Base-by-base conservation (phyloP, 1,284 basidiomycete species). In the Trichosporon sp. region DNA sequence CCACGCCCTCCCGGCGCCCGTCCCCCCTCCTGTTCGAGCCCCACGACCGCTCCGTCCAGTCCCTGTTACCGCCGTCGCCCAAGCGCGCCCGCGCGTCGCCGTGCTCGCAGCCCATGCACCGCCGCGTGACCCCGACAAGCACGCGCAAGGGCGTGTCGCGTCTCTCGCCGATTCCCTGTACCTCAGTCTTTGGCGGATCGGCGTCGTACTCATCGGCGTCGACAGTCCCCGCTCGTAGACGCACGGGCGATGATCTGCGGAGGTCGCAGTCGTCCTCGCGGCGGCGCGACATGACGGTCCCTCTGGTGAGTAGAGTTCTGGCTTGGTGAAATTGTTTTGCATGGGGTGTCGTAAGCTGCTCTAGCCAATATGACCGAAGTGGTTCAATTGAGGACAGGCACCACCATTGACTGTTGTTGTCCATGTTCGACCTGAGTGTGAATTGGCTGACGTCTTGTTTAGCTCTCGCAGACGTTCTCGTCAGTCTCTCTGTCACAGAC, bases 221-320 rank as follows among this genome's bases (percentile, higher is more conserved):
- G 27, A 60, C 27, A 12, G 56, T 60, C n/a, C 56, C 56, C 15
- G 27, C 27, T 29, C 56, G 56, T 60, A 21, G 56, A 31, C 56
- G 56, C 56, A 60, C 56, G 12, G 56, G 56, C 29, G 56, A 60
- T 32, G 56, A 60, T 31, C 29, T 60, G 18, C 56, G 56, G 29
- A 21, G 56, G 18, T 60, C 56, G 56, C 56, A 60, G 29, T 60
- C 27, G 2, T 31, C 29, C 27, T 60, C 56, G 9, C 73, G 75
- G 15, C 75, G 77, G 66, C 72, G 80, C 35, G 80, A 80, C 62
- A 76, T 77, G 71, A 79, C 78, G 62, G 78, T 80, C 18, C 80
- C 80, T 58, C 58, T 79, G 64, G 80, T 80, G 70, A 75, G 78
- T 70, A 7, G n/a, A 32, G 18, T 15, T 7, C 56, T 35, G 13